Evolutionary conservation across 331 rosid species (phyloP), one percentile per base, ranked within the genome.

Genomic region (Rhamnella rubrinervis): DNA sequence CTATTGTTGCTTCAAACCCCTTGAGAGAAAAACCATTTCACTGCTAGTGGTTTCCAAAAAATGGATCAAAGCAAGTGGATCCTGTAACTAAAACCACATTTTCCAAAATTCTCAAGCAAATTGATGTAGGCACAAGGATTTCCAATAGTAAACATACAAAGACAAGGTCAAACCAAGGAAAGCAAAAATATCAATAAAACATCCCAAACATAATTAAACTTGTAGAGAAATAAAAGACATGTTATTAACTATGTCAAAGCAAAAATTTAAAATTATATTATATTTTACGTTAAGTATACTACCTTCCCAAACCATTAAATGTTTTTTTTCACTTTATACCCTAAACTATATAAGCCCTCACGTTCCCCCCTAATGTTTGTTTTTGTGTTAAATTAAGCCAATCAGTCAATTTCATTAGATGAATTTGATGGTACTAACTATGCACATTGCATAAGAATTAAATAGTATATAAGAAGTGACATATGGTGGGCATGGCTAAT

Each of bases 61-160:
- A 17, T 53, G 7, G 12, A 53, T 53, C 58, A 18, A 8, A 18
- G 1, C n/a, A 21, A 0, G 58, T 21, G n/a, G 58, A 53, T 18
- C 58, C 9, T 53, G 26, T 18, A 18, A 53, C 25, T 53, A 18
- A 44, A 53, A 53, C 39, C 26, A 67, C 37, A 5, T 3, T 53
- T 67, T 60, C 59, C 8, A 19, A 47, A 15, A 37, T 38, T 35
- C 37, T 4, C 15, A 59, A 49, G 59, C 44, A 49, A 47, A 65
- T 37, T 50, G 59, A 74, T 7, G 55, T 56, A 39, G 65, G 35
- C 59, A 64, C 53, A 59, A 8, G 8, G 37, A 59, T 61, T 19
- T 21, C 37, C 6, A 50, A 26, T 59, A 41, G 40, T 14, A 26
- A 55, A 46, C 60, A 55, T n/a, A 41, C 61, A 5, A 41, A 61